These are phyloP conservation scores for Blastobotrys niveus DNA, from an alignment of 1,139 yeast genomes.

Conservation along the genomic window DNA sequence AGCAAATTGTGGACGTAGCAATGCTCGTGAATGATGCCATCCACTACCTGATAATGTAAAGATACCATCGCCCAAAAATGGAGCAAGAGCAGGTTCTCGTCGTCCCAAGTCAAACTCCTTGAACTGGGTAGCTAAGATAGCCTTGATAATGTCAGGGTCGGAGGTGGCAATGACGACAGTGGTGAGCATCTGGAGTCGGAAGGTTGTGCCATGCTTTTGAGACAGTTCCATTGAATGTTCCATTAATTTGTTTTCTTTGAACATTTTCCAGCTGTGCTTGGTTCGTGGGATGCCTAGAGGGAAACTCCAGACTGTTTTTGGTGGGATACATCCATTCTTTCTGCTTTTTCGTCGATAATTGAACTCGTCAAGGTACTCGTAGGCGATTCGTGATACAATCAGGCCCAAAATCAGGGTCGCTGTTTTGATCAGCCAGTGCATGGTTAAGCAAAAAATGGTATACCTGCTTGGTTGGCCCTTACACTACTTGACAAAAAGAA, in stretches of 20 bases:
- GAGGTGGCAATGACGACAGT: neutral
- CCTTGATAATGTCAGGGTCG: constrained; percentile 38
- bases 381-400: too few species aligned
- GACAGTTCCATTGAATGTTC: neutral
- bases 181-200: constrained; percentile 7
- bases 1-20: constrained; percentile 56
- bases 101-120: constrained; percentile 48
- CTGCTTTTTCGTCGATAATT: too few species aligned
- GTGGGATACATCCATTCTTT: neutral
- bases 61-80: constrained; percentile 52
- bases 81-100: constrained; percentile 40
- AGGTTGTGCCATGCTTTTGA: neutral
- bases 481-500: too few species aligned
- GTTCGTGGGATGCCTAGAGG: constrained; percentile 2
- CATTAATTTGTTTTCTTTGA: neutral
- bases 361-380: too few species aligned
- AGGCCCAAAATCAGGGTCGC: too few species aligned
- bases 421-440: too few species aligned
- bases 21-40: constrained; percentile 54
- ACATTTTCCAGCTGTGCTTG: neutral
- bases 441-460: too few species aligned
- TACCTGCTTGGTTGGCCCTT: too few species aligned
- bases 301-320: neutral
- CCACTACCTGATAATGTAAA: constrained; percentile 52
- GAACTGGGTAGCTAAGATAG: constrained; percentile 39